A percentile compares a stretch with the other conserved stretches of the same genome.
phyloP scores from a whole-genome alignment of 352 stramenopile genomes.

The Phytophthora sp. region DNA sequence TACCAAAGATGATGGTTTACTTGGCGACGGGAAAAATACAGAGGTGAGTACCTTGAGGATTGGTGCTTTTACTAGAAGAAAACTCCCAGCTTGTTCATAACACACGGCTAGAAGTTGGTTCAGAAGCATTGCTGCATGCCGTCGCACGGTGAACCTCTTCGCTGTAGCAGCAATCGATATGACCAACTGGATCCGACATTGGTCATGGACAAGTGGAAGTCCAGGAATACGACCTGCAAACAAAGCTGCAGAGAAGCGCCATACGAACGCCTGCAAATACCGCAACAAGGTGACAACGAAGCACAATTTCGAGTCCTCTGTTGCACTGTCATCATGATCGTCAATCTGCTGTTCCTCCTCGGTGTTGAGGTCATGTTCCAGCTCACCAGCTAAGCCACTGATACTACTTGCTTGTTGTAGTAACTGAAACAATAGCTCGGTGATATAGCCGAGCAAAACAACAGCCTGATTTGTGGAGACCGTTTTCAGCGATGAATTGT shows the following conservation, averaged over 20 bases:
- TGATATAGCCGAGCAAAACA: constrained; percentile 56
- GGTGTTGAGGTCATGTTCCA: background rate
- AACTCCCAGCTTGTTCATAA: constrained; percentile 72
- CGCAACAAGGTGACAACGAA: constrained; percentile 57
- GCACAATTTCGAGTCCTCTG: constrained; percentile 28
- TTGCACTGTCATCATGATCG: constrained; percentile 28
- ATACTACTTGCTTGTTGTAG: constrained; percentile 59
- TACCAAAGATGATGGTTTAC: background rate
- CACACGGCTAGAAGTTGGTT: constrained; percentile 52
- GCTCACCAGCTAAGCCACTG: constrained; percentile 36
- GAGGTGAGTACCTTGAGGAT: constrained; percentile 55
- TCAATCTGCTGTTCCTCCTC: constrained; percentile 26
- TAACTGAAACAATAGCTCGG: constrained; percentile 63
- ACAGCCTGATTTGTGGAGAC: constrained; percentile 48
- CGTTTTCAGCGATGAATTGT: constrained; percentile 2
- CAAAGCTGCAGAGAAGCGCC: constrained; percentile 57
- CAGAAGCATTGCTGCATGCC: constrained; percentile 51
- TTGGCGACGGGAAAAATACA: constrained; percentile 46
- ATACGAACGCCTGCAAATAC: constrained; percentile 57
- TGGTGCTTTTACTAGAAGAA: constrained; percentile 54
- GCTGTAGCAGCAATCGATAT: constrained; percentile 54
- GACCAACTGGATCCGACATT: constrained; percentile 52
- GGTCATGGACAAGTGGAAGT: constrained; percentile 61
- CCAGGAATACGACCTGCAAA: constrained; percentile 58
- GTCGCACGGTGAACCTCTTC: constrained; percentile 35